A percentile compares a stretch with the other conserved stretches of the same genome.
Evolutionary conservation across 1,284 basidiomycete species (phyloP).

Genomic region (Leccinum ponderosum): DNA sequence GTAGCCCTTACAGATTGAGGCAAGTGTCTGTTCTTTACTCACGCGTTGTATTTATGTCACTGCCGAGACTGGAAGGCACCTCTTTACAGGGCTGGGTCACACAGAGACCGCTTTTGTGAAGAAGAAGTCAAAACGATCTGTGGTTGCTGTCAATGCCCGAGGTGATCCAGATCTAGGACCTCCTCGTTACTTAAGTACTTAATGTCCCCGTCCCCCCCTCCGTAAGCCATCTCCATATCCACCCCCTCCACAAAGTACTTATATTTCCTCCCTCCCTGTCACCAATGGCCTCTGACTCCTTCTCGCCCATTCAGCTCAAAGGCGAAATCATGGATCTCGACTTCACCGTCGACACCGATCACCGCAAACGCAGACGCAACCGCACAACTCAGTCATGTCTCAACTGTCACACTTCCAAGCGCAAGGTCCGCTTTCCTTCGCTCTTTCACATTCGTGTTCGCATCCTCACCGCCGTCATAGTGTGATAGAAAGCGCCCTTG

Average conservation of each 20-base stretch:
- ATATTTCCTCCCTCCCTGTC: conserved; percentile 22
- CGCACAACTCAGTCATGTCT: conserved; percentile 87
- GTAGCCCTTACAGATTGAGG: conserved; percentile 25
- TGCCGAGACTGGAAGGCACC: conserved; percentile 38
- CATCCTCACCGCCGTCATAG: conserved; percentile 36
- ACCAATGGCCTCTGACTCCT: conserved; percentile 38
- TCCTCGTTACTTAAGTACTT: conserved; percentile 37
- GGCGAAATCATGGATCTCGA: conserved; percentile 70
- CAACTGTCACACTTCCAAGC: conserved; percentile 90
- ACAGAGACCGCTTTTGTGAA: conserved; percentile 37
- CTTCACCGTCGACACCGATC: conserved; percentile 65
- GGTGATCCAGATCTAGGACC: conserved; percentile 35
- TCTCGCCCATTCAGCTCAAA: conserved; percentile 51
- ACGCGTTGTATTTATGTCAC: conserved; percentile 39
- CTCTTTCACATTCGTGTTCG: not conserved
- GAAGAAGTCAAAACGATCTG: conserved; percentile 32
- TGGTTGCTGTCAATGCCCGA: conserved; percentile 36
- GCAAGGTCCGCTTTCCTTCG: conserved; percentile 60
- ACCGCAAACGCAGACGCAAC: conserved; percentile 77
- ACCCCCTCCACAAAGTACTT: conserved; percentile 35
- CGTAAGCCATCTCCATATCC: conserved; percentile 25
- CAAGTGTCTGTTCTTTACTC: conserved; percentile 31
- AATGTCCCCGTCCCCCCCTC: conserved; percentile 34
- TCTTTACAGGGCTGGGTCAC: conserved; percentile 35
- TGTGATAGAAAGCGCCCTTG: conserved; percentile 85